Evolutionary conservation across 2,329 filamentous ascomycete genomes (phyloP).

Genomic region (Nemania sp.): DNA sequence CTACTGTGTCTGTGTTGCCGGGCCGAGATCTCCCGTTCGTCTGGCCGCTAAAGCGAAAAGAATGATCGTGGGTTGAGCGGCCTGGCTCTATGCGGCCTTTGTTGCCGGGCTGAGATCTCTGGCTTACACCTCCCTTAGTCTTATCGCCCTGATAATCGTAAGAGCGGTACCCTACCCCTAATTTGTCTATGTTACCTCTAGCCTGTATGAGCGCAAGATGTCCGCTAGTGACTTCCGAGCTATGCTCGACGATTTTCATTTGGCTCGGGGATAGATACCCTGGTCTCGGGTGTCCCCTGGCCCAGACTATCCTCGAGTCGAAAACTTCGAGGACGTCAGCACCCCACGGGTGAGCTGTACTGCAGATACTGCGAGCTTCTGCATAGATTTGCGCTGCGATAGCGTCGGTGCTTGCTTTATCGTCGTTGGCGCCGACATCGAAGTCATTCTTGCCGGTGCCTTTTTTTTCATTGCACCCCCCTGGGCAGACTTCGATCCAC

Average conservation of each 20-base stretch:
- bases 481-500: neutral
- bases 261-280: neutral
- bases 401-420: neutral
- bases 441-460: neutral
- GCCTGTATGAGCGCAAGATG: neutral
- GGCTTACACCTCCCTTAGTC: no score
- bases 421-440: neutral
- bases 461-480: neutral
- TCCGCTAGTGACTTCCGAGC: conserved; percentile 20
- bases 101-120: no score
- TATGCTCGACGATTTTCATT: neutral
- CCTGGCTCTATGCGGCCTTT: no score
- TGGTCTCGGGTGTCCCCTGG: neutral
- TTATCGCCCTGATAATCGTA: neutral
- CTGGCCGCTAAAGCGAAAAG: no score
- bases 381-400: neutral
- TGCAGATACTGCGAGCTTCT: neutral
- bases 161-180: conserved; percentile 44
- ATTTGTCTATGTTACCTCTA: conserved; percentile 46
- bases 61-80: no score
- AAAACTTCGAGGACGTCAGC: neutral
- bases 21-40: no score
- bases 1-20: no score
- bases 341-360: neutral
- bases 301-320: neutral